Evolutionary conservation across 1,284 basidiomycete species (phyloP).

Genomic region (Heliocybe sulcata): DNA sequence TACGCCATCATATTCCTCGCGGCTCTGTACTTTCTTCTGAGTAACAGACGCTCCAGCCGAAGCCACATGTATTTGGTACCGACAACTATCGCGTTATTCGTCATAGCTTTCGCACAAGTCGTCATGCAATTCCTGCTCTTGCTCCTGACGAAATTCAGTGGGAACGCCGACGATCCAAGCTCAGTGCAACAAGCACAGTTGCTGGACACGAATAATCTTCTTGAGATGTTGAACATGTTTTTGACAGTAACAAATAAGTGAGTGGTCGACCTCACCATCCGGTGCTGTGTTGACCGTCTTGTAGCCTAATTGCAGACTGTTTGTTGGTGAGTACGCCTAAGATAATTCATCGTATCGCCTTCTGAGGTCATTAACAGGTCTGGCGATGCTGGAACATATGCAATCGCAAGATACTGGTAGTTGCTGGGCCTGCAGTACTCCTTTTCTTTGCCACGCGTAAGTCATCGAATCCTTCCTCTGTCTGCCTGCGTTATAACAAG

Average conservation of each 20-base stretch:
- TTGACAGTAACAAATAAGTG: not conserved
- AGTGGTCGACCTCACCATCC: too few species aligned
- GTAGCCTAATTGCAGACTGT: not conserved
- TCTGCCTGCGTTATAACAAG: too few species aligned
- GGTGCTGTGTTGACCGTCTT: too few species aligned
- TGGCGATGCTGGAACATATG: not conserved
- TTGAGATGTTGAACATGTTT: not conserved
- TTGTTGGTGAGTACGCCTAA: not conserved
- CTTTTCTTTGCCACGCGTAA: not conserved
- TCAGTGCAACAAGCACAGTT: too few species aligned
- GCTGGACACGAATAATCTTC: not conserved
- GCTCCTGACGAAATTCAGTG: not conserved
- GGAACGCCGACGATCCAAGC: not conserved
- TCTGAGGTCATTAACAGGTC: not conserved
- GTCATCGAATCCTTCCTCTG: not conserved
- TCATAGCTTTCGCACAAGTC: not conserved
- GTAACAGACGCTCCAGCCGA: not conserved
- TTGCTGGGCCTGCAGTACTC: not conserved
- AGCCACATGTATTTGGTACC: not conserved
- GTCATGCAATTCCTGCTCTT: not conserved
- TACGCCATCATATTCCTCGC: not conserved
- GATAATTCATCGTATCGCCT: not conserved
- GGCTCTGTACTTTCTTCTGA: not conserved
- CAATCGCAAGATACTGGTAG: not conserved
- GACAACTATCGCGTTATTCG: not conserved